Evolutionary conservation across 306 rosid species (phyloP).

Genomic region (Mucuna pruriens): DNA sequence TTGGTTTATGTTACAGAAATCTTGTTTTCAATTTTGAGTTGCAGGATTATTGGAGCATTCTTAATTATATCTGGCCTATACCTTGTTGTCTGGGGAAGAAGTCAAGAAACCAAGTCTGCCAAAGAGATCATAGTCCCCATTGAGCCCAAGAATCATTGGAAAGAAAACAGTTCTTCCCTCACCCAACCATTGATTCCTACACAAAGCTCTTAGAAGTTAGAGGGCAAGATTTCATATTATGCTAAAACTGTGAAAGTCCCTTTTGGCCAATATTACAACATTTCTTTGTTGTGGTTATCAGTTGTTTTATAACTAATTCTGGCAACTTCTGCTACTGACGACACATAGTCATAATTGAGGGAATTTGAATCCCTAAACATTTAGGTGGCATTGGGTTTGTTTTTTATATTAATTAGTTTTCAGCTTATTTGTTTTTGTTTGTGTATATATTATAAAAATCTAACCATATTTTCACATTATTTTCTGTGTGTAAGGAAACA

Average conservation of each 20-base stretch:
- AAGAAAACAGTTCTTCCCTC: slow-evolving; percentile 41
- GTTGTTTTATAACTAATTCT: slow-evolving; percentile 6
- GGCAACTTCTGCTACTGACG: neutral
- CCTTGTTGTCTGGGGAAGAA: slow-evolving; percentile 71
- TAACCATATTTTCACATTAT: neutral
- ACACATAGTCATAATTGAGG: neutral
- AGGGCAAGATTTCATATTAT: neutral
- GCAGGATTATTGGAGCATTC: slow-evolving; percentile 64
- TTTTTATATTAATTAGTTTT: neutral
- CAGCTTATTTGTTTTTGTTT: neutral
- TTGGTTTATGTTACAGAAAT: neutral
- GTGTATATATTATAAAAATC: too few species aligned
- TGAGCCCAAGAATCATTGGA: slow-evolving; percentile 29
- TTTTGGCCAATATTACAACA: slow-evolving; percentile 10
- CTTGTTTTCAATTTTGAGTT: slow-evolving; percentile 34
- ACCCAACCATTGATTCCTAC: slow-evolving; percentile 50
- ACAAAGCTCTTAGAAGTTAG: slow-evolving; percentile 8
- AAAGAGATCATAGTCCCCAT: slow-evolving; percentile 33
- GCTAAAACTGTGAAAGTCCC: neutral
- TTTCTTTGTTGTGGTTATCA: slow-evolving; percentile 24
- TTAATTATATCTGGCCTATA: slow-evolving; percentile 58
- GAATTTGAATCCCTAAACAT: neutral
- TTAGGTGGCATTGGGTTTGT: neutral
- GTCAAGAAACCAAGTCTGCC: slow-evolving; percentile 51
- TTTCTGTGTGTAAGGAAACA: neutral